Conservation (phyloP, 164 flowering plant genomes). For the Vitis riparia region DNA sequence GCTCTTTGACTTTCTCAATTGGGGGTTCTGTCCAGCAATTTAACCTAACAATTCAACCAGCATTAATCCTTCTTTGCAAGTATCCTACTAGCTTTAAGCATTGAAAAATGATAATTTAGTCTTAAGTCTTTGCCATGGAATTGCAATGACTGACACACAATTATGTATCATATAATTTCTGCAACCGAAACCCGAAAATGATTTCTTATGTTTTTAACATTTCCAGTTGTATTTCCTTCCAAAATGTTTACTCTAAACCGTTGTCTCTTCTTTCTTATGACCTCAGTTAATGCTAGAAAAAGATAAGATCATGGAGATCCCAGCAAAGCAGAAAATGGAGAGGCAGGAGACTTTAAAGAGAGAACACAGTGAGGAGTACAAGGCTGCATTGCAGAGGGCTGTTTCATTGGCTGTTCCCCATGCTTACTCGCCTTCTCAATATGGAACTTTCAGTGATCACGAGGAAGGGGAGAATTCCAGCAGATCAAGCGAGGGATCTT, state of each 20-base stretch:
- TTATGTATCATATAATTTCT: too few relatives aligned
- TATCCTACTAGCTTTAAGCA: too few relatives aligned
- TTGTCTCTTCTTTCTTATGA: neutral
- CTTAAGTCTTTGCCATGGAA: too few relatives aligned
- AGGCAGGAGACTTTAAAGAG: slow-evolving; percentile 55
- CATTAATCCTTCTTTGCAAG: too few relatives aligned
- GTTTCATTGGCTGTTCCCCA: slow-evolving; percentile 63
- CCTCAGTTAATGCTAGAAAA: slow-evolving; percentile 70
- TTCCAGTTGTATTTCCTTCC: neutral
- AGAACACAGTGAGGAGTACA: slow-evolving; percentile 74
- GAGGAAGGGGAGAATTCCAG: slow-evolving; percentile 35
- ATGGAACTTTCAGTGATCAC: slow-evolving; percentile 67
- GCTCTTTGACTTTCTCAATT: too few relatives aligned
- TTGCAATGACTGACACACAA: too few relatives aligned
- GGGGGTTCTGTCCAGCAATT: too few relatives aligned
- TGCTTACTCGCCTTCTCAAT: slow-evolving; percentile 63
- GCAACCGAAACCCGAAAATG: too few relatives aligned
- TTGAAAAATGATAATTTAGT: too few relatives aligned
- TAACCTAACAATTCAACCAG: too few relatives aligned
- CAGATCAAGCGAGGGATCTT: slow-evolving; percentile 28
- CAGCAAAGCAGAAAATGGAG: slow-evolving; percentile 75
- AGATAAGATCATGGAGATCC: slow-evolving; percentile 67
- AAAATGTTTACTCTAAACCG: too few relatives aligned
- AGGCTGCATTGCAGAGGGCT: slow-evolving; percentile 82
- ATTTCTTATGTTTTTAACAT: neutral